Conservation (phyloP, 2,329 filamentous ascomycete species). For the Raffaelea ambrosiae region DNA sequence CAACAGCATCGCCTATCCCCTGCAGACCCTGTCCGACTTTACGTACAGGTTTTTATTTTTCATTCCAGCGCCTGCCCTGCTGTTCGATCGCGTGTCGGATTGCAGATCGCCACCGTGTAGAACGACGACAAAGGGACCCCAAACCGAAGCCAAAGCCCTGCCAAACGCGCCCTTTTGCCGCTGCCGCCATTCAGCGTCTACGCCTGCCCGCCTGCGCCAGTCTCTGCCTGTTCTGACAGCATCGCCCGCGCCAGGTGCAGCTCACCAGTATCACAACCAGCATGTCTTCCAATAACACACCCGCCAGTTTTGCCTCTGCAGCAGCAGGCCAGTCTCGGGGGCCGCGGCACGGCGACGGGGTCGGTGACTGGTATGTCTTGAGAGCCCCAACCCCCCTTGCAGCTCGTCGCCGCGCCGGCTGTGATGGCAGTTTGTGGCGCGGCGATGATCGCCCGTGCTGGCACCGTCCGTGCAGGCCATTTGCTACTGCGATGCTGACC, state of each 20-base stretch:
- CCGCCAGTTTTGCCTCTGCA: conserved; percentile 77
- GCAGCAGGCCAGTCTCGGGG: conserved; percentile 67
- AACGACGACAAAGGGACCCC: neutral
- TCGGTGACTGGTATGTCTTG: conserved; percentile 12
- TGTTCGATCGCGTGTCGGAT: conserved; percentile 2
- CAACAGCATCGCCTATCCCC: too few relatives aligned
- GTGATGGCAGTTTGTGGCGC: too few relatives aligned
- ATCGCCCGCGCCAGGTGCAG: neutral
- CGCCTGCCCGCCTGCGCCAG: neutral
- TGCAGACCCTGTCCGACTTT: neutral
- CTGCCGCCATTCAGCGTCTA: neutral
- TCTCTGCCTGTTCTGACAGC: neutral
- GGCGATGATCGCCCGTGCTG: too few relatives aligned
- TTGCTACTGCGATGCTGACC: too few relatives aligned
- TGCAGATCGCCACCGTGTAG: neutral
- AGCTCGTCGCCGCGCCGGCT: too few relatives aligned
- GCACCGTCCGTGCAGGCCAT: too few relatives aligned
- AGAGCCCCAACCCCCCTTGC: too few relatives aligned
- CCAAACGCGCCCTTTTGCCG: neutral
- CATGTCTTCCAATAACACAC: conserved; percentile 62
- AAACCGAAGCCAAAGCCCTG: neutral
- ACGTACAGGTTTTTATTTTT: neutral
- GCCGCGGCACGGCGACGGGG: conserved; percentile 37
- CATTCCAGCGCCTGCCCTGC: neutral
- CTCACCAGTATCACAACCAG: conserved; percentile 13